Conservation (phyloP, 805 yeast genomes). For the Candida cerambycidarum region DNA sequence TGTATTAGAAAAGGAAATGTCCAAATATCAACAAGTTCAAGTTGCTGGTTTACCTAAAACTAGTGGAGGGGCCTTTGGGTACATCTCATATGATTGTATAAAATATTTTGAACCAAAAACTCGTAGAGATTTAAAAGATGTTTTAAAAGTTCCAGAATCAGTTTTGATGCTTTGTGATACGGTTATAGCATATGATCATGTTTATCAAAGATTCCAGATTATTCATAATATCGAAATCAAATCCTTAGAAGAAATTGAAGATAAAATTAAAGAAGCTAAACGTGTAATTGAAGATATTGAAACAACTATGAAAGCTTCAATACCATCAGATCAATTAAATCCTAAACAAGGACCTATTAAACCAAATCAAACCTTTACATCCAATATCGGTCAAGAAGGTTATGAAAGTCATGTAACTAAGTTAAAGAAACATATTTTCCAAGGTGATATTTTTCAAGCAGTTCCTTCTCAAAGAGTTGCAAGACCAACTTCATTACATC, state of each 20-base stretch:
- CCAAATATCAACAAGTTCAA: slow-evolving; percentile 62
- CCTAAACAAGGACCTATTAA: slow-evolving; percentile 78
- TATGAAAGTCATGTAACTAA: slow-evolving; percentile 78
- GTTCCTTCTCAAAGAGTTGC: slow-evolving; percentile 98
- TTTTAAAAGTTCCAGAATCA: slow-evolving; percentile 85
- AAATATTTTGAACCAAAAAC: slow-evolving; percentile 96
- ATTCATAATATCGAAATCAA: slow-evolving; percentile 70
- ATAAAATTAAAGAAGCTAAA: slow-evolving; percentile 55
- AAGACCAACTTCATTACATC: slow-evolving; percentile 92
- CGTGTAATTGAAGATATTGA: slow-evolving; percentile 59
- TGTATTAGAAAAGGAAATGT: slow-evolving; percentile 72
- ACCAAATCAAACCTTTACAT: slow-evolving; percentile 66
- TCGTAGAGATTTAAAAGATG: slow-evolving; percentile 69
- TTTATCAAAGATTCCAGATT: slow-evolving; percentile 87
- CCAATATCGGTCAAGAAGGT: slow-evolving; percentile 93
- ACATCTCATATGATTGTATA: slow-evolving; percentile 93
- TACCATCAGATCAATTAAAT: slow-evolving; percentile 46
- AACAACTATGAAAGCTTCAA: slow-evolving; percentile 43
- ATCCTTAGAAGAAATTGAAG: slow-evolving; percentile 28
- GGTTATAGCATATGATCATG: slow-evolving; percentile 90
- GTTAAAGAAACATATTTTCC: slow-evolving; percentile 76
- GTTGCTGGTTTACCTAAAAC: slow-evolving; percentile 80
- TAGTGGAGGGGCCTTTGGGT: slow-evolving; percentile 97
- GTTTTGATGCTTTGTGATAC: slow-evolving; percentile 88
- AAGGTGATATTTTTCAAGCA: slow-evolving; percentile 95